phyloP scores from a whole-genome alignment of 1,284 basidiomycete genomes.

The Xerocomus amazonicus region DNA sequence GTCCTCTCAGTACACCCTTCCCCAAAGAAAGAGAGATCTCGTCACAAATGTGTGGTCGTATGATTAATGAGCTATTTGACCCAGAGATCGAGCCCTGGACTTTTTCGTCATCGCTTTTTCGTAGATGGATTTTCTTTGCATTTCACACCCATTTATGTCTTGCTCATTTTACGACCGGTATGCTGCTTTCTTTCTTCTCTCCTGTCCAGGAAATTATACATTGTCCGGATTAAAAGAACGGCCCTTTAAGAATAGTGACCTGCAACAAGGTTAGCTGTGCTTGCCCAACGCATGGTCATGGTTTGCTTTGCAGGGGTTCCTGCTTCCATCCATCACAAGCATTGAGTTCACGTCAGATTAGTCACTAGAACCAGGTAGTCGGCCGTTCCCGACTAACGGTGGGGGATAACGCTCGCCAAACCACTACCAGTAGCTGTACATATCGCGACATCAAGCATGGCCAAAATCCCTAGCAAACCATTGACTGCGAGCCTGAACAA shows the following conservation, averaged over 20 bases:
- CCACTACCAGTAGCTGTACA: no score
- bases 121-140: conserved; percentile 37
- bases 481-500: conserved; percentile 2
- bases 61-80: conserved; percentile 37
- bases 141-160: conserved; percentile 58
- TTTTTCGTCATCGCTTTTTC: conserved; percentile 12
- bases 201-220: conserved; percentile 21
- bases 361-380: no score
- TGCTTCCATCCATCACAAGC: no score
- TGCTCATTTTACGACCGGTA: conserved; percentile 44
- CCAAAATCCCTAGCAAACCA: conserved; percentile 17
- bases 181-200: conserved; percentile 22
- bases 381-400: no score
- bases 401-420: no score
- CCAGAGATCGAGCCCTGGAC: conserved; percentile 15
- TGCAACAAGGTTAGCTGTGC: neutral
- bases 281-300: no score
- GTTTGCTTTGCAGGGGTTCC: no score
- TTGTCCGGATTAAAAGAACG: conserved; percentile 3
- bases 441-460: conserved; percentile 12
- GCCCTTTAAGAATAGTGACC: neutral
- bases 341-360: no score
- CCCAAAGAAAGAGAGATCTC: conserved; percentile 51
- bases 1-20: conserved; percentile 66
- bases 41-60: conserved; percentile 65